Evolutionary conservation across 176 grass and related monocot genomes (phyloP).

Genomic region (Avena atlantica): DNA sequence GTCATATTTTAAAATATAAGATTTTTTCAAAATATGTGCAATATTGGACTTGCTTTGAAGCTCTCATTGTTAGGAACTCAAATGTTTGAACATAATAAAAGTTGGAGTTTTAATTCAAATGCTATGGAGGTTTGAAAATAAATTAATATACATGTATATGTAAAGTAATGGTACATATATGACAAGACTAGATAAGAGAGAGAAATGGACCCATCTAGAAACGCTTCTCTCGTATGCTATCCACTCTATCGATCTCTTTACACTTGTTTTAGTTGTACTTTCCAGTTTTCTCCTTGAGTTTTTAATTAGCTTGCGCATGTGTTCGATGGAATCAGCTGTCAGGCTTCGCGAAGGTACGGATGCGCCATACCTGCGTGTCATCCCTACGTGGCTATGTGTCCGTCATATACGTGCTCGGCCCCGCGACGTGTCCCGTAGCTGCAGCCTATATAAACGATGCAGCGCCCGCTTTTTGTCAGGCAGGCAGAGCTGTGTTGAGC

Average conservation of each 20-base stretch:
- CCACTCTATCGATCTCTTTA: constrained; percentile 1
- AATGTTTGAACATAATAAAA: too few relatives aligned
- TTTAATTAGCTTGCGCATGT: not conserved
- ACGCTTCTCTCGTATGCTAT: not conserved
- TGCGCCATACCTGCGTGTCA: not conserved
- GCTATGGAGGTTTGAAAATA: too few relatives aligned
- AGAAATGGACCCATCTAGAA: too few relatives aligned
- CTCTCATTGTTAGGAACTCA: too few relatives aligned
- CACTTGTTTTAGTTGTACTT: not conserved
- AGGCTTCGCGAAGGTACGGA: not conserved
- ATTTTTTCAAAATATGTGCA: too few relatives aligned
- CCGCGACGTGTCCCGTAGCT: not conserved
- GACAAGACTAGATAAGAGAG: too few relatives aligned
- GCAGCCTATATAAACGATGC: not conserved
- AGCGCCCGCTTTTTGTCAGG: not conserved
- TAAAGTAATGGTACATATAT: too few relatives aligned
- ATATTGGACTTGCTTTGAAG: too few relatives aligned
- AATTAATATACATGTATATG: too few relatives aligned
- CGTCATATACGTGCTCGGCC: not conserved
- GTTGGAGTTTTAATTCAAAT: too few relatives aligned
- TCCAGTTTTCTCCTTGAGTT: not conserved
- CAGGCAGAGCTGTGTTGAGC: not conserved
- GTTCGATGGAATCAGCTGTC: not conserved
- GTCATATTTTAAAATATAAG: too few relatives aligned
- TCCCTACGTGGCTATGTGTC: not conserved